Base-by-base conservation (phyloP, 768 basidiomycete species). In the Kwoniella dendrophila region DNA sequence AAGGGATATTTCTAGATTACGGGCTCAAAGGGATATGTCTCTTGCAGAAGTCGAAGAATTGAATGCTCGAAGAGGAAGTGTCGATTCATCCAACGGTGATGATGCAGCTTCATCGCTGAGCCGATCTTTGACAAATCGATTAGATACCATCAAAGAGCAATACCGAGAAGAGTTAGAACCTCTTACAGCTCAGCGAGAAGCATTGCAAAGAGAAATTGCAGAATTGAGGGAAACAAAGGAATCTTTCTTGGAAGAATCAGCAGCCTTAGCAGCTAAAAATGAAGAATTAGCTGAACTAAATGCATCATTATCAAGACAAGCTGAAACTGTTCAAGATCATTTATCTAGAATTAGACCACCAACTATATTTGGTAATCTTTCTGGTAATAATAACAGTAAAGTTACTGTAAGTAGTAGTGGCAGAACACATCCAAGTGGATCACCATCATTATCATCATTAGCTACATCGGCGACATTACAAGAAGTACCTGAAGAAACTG, bases 11-110 rank as follows among this genome's bases (percentile, higher is more conserved):
- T 91, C 92, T 7, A 88, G 88, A 69, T 82, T 99, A 56, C 88
- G 86, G 73, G 90, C 87, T 0, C 90, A 99, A 77, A 84, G 95
- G 30, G 96, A 98, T 70, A 85, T 98, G 81, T 85, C 90, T 11
- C 80, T 97, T 59, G 93, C 92, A 0, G 95, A 99, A 78, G 86
- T 98, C 36, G 93, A 95, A 73, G 93, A 97, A 80, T 82, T 99
- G 33, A 85, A 86, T 20, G 85, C 84, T 20, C 84, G 84, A 0
- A 49, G 71, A 16, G 90, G 86, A 74, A 86, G 71, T 32, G 27
- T 50, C 22, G 51, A 36, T 1, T 27, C 47, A 29, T 48, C 34
- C 52, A 36, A 11, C 32, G 22, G 26, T 40, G 68, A 65, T 11
- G 66, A 68, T 53, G 52, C 45, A 3, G 55, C 58, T 29, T 50